Conservation (phyloP, 2,329 filamentous ascomycete species). For the Colletotrichum scovillei region DNA sequence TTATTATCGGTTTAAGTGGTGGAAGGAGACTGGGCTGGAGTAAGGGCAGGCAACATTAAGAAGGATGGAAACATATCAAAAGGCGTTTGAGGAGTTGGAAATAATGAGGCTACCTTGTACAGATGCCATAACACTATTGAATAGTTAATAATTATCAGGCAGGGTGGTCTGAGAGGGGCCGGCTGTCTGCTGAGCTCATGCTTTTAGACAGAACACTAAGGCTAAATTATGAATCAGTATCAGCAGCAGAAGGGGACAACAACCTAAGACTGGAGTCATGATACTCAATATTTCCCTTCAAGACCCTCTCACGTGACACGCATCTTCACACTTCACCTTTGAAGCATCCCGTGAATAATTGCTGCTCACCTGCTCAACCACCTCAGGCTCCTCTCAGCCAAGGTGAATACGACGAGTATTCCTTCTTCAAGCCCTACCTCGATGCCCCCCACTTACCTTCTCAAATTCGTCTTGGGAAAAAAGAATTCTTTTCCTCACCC, state of each 20-base stretch:
- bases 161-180: background rate
- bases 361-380: background rate
- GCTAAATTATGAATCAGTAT: no score
- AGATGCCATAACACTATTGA: background rate
- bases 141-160: background rate
- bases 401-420: background rate
- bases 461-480: background rate
- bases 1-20: slow-evolving; percentile 18
- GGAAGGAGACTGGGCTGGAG: slow-evolving; percentile 28
- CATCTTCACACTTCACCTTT: background rate
- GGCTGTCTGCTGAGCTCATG: background rate
- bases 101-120: background rate
- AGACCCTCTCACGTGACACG: background rate
- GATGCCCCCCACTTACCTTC: background rate
- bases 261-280: no score
- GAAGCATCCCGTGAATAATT: background rate
- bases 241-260: no score
- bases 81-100: background rate
- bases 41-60: background rate
- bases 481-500: background rate
- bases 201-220: background rate
- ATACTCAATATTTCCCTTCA: background rate
- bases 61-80: no score
- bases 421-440: background rate
- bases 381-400: background rate